Evolutionary conservation across 108 stramenopile species (phyloP), one percentile per base, ranked within the genome.

Genomic region (Fragilaria crotonensis): DNA sequence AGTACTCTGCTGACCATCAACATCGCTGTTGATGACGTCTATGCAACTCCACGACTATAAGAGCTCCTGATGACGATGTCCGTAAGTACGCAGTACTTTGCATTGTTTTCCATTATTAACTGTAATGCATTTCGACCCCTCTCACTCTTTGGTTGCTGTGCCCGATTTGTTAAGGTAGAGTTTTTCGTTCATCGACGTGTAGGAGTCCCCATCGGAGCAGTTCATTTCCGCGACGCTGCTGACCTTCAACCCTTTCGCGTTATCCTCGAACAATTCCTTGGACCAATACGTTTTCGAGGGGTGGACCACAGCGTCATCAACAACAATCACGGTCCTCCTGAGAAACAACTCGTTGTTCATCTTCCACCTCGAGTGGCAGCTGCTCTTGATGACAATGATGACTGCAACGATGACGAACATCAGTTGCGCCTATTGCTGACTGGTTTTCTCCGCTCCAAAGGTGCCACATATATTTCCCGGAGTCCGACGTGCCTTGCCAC

Each of bases 221-320:
- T 46, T 46, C 45, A 21, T 4, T 21, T 46, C 45, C 45, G 45
- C 45, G 19, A n/a, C 45, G 22, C 2, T 2, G 2, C 19, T 46
- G 4, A n/a, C n/a, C n/a, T 21, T 3, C 45, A 46, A 46, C 20
- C 45, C 19, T 46, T 46, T 4, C 45, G 45, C 22, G 22, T 21
- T 46, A 1, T 46, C 2, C 45, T 46, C 45, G 4, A 46, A n/a
- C 19, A 46, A 46, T 21, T 21, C 1, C 45, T 46, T 46, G 45
- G 36, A 41, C 45, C 45, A 3, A 46, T 46, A 21, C 45, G 45
- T 46, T 46, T 46, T 4, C 45, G 45, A 21, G 45, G 45, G 22
- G 45, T 46, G 19, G 45, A 46, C 22, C 45, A 21, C 22, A n/a
- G n/a, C n/a, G n/a, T n/a, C n/a, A 21, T 46, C 19, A 21, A 46